Evolutionary conservation across 2,329 filamentous ascomycete species (phyloP), one percentile per base, ranked within the genome.

Genomic region (Colletotrichum liriopes): DNA sequence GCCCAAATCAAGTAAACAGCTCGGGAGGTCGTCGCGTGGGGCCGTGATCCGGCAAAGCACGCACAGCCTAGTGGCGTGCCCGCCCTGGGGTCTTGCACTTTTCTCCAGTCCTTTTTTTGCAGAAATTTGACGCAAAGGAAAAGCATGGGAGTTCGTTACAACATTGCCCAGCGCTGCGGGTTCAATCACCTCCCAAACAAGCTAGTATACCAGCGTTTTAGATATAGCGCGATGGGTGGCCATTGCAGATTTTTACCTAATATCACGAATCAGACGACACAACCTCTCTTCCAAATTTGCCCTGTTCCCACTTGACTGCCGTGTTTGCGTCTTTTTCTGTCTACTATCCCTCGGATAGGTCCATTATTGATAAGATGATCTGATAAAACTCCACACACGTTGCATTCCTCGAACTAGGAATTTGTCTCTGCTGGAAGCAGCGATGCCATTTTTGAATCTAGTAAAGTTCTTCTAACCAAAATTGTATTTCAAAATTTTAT

Each of bases 161-260:
- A 54, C 45, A 51, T 54, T 3, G 45, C 35, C 49, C 54, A 20
- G n/a, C 49, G 54, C 39, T 26, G 32, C 41, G 51, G 59, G 49
- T 26, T 62, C 16, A 20, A 23, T 18, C 52, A 8, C 18, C 32
- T 18, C 26, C 23, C 14, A 41, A 63, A 68, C 63, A 55, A 49
- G 29, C 32, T 58, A 72, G 65, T 60, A 71, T 71, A 64, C 54
- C 71, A 72, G 35, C 52, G 59, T 65, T 69, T 69, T 72, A 74
- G 70, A 74, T 58, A 67, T 67, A 59, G 54, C 71, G 63, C 70
- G 66, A 45, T 56, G 56, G 64, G 59, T 51, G 55, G 29, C 43
- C 51, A 61, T 64, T 73, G 73, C 66, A 62, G 55, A 43, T 16
- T 71, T 71, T 29, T 45, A 73, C 68, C 64, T 68, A 73, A 70